Evolutionary conservation across 108 stramenopile genomes (phyloP).

Genomic region (Pseudonitzschia multistriata): DNA sequence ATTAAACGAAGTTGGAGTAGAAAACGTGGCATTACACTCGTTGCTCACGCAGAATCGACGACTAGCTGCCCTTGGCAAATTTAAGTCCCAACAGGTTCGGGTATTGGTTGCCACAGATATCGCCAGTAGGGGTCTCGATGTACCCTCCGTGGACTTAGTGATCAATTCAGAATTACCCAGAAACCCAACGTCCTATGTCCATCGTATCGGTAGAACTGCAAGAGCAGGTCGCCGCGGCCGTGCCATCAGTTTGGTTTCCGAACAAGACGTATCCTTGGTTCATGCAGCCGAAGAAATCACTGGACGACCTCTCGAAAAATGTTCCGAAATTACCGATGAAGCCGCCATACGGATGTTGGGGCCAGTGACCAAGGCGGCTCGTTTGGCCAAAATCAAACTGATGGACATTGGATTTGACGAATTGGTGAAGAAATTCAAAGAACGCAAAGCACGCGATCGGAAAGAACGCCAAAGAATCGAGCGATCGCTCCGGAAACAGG

Average conservation of each 20-base stretch:
- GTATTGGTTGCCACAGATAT: constrained; percentile 98
- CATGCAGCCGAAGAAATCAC: constrained; percentile 80
- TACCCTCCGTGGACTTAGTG: constrained; percentile 96
- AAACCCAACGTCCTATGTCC: constrained; percentile 93
- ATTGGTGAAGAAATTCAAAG: constrained; percentile 80
- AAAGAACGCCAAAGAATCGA: constrained; percentile 76
- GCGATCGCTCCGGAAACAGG: constrained; percentile 34
- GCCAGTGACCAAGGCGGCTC: constrained; percentile 84
- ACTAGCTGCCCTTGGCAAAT: constrained; percentile 86
- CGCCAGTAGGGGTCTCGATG: constrained; percentile 94
- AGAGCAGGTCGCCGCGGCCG: constrained; percentile 94
- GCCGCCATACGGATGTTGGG: constrained; percentile 76
- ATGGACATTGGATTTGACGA: constrained; percentile 92
- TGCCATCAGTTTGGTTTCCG: constrained; percentile 92
- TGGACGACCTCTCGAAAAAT: constrained; percentile 74
- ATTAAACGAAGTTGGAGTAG: constrained; percentile 81
- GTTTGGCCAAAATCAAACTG: constrained; percentile 84
- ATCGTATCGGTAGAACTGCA: constrained; percentile 97
- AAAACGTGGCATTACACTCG: constrained; percentile 92
- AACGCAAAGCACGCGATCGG: constrained; percentile 77
- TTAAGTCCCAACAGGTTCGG: constrained; percentile 84
- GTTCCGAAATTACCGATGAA: constrained; percentile 78
- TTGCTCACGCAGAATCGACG: constrained; percentile 89
- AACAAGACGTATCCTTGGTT: constrained; percentile 76
- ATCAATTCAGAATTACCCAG: constrained; percentile 95